A percentile compares a stretch with the other conserved stretches of the same genome.
These are phyloP conservation scores for Botrytis hyacinthi DNA, from an alignment of 2,329 filamentous ascomycete species.

Conservation along the genomic window DNA sequence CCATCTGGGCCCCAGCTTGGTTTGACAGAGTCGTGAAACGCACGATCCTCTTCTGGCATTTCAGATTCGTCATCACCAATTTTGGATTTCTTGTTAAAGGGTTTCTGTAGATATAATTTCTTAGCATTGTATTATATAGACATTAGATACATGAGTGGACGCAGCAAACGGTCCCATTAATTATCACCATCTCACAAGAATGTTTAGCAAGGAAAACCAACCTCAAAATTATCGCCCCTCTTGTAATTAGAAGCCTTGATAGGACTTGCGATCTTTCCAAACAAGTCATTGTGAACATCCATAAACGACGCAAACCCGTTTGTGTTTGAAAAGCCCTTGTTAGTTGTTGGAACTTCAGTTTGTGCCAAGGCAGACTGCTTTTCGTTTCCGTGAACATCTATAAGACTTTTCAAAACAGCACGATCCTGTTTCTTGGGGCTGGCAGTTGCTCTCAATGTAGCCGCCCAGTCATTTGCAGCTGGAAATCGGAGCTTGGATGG, in stretches of 20 bases:
- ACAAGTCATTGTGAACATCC: conserved; percentile 93
- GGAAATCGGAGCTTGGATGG: conserved; percentile 60
- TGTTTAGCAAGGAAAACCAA: conserved; percentile 60
- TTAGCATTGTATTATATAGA: conserved; percentile 47
- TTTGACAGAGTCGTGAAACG: conserved; percentile 70
- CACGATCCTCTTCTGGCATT: conserved; percentile 61
- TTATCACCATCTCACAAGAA: conserved; percentile 15
- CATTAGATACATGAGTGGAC: conserved; percentile 40
- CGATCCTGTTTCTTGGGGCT: conserved; percentile 92
- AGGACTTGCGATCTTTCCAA: conserved; percentile 67
- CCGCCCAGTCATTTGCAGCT: conserved; percentile 80
- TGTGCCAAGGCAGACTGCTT: conserved; percentile 53
- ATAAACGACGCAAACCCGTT: conserved; percentile 82
- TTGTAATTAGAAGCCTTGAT: conserved; percentile 53
- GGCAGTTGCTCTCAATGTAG: conserved; percentile 89
- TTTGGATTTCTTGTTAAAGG: conserved; percentile 77
- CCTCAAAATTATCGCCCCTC: conserved; percentile 77
- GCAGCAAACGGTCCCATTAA: conserved; percentile 36
- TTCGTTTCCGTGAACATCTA: conserved; percentile 35
- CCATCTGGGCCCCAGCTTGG: conserved; percentile 77
- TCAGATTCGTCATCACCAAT: conserved; percentile 59
- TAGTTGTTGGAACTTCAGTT: conserved; percentile 42
- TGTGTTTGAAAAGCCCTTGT: conserved; percentile 40
- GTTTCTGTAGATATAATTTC: conserved; percentile 64
- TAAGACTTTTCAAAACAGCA: conserved; percentile 59